Evolutionary conservation across 345 rosid genomes (phyloP), one percentile per base, ranked within the genome.

Genomic region (Populus euphratica): DNA sequence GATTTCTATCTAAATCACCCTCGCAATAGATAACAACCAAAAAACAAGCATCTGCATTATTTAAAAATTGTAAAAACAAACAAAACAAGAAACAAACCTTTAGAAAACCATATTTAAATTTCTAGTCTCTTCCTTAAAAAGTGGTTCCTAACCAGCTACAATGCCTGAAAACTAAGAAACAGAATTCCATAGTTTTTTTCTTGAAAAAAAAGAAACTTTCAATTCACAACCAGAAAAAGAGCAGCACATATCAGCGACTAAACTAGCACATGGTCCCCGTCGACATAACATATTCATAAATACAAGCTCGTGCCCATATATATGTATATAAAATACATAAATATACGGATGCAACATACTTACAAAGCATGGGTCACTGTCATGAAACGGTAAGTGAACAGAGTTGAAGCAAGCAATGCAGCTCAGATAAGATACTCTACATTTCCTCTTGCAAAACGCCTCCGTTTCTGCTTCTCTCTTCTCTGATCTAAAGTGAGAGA

Each of bases 111-210:
- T 35, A 9, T 49, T 23, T 14, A 44, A 85, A 67, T 78, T 76
- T 63, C 72, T 35, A 62, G 33, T 49, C 74, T 78, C 85, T 74
- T 71, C 88, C 83, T 82, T 81, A 82, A 82, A 75, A 83, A 83
- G 5, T 35, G 70, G 82, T 83, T 76, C 79, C 81, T 76, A 36
- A 85, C 91, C 92, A 87, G 83, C 88, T 82, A 7, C 29, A 59
- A 88, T 86, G 90, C 96, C 91, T 91, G 78, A 76, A 84, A 72
- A 77, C 85, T 76, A 90, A 91, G 93, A 76, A 84, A 86, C 27
- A 63, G 44, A 65, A 79, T 6, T 52, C 35, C 73, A 18, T n/a
- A 38, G 16, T 33, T 56, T 23, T 23, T 41, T 41, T 62, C 10
- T n/a, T 17, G n/a, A 49, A 66, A 69, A 27, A 59, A n/a, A 20